These are phyloP conservation scores for Globisporangium radiosum DNA, from an alignment of 352 stramenopile species.

Conservation along the genomic window DNA sequence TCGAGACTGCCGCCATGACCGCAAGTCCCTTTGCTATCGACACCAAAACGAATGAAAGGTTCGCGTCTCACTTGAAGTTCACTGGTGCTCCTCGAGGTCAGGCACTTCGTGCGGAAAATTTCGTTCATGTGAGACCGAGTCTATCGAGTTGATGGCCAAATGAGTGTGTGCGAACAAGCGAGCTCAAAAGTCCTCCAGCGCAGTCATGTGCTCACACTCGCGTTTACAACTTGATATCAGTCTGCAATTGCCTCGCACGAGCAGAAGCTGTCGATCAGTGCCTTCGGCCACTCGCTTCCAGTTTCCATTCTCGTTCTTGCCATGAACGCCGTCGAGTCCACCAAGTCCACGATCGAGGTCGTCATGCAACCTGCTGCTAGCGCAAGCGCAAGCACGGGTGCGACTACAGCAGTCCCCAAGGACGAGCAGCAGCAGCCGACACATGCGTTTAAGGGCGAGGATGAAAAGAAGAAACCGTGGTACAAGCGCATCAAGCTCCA, in stretches of 20 bases:
- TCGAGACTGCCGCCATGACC: no score
- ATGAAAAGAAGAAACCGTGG: conserved; percentile 12
- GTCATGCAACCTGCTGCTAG: background rate
- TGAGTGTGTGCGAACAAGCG: no score
- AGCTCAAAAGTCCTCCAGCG: no score
- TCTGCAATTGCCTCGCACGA: background rate
- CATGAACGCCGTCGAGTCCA: conserved; percentile 8
- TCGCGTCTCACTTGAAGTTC: no score
- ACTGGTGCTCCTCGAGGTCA: no score
- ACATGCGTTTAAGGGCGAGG: background rate
- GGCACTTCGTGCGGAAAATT: no score
- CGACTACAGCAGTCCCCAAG: background rate
- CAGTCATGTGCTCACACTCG: background rate
- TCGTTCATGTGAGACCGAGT: no score
- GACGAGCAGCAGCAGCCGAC: background rate
- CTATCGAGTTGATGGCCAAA: no score
- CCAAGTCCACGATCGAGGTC: conserved; percentile 3
- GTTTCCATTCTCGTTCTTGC: background rate
- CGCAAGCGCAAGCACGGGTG: background rate
- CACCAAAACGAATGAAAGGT: no score
- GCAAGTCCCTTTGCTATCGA: no score
- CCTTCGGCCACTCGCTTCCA: background rate
- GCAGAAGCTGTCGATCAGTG: background rate
- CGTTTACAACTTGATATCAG: background rate
- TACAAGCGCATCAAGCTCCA: conserved; percentile 19